Base-by-base conservation (phyloP, 1,284 basidiomycete species). In the Trichosporon coremiiforme region DNA sequence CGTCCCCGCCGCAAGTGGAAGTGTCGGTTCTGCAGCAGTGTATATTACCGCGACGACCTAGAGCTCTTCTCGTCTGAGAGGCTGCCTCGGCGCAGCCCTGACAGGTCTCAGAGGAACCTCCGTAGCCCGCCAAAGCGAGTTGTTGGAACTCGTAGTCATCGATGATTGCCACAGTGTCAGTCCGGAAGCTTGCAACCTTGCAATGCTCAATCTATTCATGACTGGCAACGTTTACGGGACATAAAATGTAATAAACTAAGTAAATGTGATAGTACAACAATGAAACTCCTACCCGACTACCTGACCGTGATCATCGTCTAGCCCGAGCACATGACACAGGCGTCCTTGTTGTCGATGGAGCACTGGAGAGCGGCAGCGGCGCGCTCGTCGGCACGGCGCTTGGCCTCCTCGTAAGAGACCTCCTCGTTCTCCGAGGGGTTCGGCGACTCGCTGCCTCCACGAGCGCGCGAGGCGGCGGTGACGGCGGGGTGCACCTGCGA, bases 281-380 rank as follows among this genome's bases (percentile, higher is more conserved):
- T 8, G n/a, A 33, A 62, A 62, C 57, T 53, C 33, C 50, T 33
- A 62, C 57, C 31, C 57, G 35, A 33, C 57, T n/a, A 33, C 50
- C 31, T 55, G n/a, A 17, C 70, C 70, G 31, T 13, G 17, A 62
- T 62, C 57, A 33, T 12, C 57, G 57, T 62, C 57, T 80, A 84
- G 75, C 82, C 83, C 66, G 81, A 82, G 76, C 83, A 84, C 82
- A 83, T 83, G 73, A 82, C 66, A 73, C 83, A 84, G 65, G 80
- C 80, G 60, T 85, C 84, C 78, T 84, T 85, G 82, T 85, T 85
- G 66, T 84, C 83, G 68, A 85, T 84, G 65, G 78, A 80, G 75
- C 83, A 84, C 73, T 83, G 83, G 57, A 84, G 75, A 57, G 83
- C 83, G 33, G 82, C 84, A 71, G 79, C 82, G 17, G 84, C 84